Conservation (phyloP, 257 asterid species). For the Solanum paucissectum region DNA sequence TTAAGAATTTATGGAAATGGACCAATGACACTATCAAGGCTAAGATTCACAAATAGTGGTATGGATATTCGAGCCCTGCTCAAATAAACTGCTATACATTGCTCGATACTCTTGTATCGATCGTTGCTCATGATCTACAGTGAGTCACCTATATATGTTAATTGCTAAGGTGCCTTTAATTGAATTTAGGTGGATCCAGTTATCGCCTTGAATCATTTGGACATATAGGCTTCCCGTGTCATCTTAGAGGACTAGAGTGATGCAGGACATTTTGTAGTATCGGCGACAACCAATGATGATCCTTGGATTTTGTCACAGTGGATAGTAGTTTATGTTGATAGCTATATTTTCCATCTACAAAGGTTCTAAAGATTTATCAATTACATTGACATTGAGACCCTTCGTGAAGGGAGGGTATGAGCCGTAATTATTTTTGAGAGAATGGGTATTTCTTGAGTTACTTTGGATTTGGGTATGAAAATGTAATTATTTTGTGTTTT, state of each 20-base stretch:
- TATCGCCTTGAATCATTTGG: slow-evolving; percentile 7
- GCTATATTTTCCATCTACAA: slow-evolving; percentile 27
- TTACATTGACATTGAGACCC: not conserved
- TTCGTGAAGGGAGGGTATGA: too few species aligned
- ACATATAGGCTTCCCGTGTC: slow-evolving; percentile 47
- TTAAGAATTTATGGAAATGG: slow-evolving; percentile 30
- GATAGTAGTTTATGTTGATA: slow-evolving; percentile 28
- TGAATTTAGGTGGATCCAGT: slow-evolving; percentile 42
- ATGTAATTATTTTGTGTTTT: too few species aligned
- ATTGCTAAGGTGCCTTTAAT: slow-evolving; percentile 30
- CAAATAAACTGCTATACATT: slow-evolving; percentile 21
- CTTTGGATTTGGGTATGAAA: too few species aligned
- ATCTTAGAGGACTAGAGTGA: slow-evolving; percentile 45
- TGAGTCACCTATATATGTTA: slow-evolving; percentile 28
- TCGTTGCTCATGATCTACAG: slow-evolving; percentile 25
- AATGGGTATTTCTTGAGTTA: too few species aligned
- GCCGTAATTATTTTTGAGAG: too few species aligned
- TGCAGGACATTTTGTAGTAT: slow-evolving; percentile 33
- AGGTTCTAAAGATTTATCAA: slow-evolving; percentile 22
- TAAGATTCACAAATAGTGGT: slow-evolving; percentile 34
- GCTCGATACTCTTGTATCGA: not conserved
- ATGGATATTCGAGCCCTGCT: slow-evolving; percentile 30
- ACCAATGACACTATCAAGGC: slow-evolving; percentile 17
- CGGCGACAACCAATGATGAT: slow-evolving; percentile 34
- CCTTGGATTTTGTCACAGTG: slow-evolving; percentile 36